These are phyloP conservation scores for Aegilops longissima DNA, from an alignment of 176 grass and related monocot species.

Conservation along the genomic window DNA sequence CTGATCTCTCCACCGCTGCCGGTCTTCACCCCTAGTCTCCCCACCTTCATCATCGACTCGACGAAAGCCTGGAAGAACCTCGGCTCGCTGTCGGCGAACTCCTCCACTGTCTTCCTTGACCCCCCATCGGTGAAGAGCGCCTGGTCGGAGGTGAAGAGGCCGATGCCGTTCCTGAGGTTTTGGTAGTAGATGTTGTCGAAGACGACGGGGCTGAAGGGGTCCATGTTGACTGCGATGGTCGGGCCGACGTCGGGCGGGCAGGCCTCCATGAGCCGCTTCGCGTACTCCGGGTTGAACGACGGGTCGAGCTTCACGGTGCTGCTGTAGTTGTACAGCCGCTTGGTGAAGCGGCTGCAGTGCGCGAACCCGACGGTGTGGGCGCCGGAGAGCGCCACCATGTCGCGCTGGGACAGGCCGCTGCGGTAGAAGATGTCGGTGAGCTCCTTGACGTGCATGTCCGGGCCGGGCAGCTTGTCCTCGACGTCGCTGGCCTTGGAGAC, in stretches of 20 bases:
- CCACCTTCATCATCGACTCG: conserved; percentile 52
- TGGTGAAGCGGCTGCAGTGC: conserved; percentile 73
- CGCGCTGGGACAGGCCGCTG: conserved; percentile 28
- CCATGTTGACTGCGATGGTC: conserved; percentile 84
- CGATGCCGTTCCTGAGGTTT: conserved; percentile 56
- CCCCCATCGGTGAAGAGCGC: conserved; percentile 36
- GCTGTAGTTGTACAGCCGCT: conserved; percentile 52
- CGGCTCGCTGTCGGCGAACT: conserved; percentile 48
- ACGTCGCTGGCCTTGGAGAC: conserved; percentile 64
- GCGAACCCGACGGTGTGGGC: conserved; percentile 88
- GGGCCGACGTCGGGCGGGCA: conserved; percentile 55
- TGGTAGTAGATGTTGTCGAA: conserved; percentile 75
- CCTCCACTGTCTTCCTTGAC: conserved; percentile 30
- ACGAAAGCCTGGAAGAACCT: conserved; percentile 62
- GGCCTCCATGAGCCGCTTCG: conserved; percentile 50
- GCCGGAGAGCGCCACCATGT: conserved; percentile 77
- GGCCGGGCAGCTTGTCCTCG: conserved; percentile 49
- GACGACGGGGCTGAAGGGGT: conserved; percentile 59
- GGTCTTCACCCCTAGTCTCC: conserved; percentile 68
- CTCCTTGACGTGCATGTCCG: conserved; percentile 57
- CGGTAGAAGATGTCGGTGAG: conserved; percentile 47
- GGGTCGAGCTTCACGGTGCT: conserved; percentile 41
- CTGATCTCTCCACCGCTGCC: conserved; percentile 65
- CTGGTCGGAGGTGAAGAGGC: conserved; percentile 83
- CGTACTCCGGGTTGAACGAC: conserved; percentile 37